Percentiles rank a stretch among this genome's conserved stretches.
These are phyloP conservation scores for Rhizopogon vesiculosus DNA, from an alignment of 768 basidiomycete genomes.

Conservation along the genomic window DNA sequence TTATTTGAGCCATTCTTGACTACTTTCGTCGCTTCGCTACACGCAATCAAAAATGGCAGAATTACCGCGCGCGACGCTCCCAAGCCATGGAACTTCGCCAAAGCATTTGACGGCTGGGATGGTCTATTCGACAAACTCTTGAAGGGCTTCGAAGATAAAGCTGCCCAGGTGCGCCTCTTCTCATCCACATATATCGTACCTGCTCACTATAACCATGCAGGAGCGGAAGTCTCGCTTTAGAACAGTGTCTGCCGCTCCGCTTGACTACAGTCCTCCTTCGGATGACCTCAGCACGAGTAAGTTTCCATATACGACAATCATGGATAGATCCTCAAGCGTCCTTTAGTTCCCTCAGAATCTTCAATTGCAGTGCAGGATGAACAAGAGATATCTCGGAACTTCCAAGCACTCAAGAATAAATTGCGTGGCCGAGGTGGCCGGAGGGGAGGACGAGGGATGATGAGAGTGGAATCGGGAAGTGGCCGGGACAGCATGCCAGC, in stretches of 20 bases:
- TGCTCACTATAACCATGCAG: constrained; percentile 29
- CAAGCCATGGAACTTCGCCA: constrained; percentile 61
- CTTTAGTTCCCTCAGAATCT: constrained; percentile 43
- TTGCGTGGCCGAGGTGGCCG: constrained; percentile 71
- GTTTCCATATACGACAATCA: constrained; percentile 10
- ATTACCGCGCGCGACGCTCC: constrained; percentile 31
- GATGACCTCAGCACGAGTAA: constrained; percentile 58
- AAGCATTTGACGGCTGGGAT: constrained; percentile 79
- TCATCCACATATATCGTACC: background rate
- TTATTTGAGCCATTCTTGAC: constrained; percentile 82
- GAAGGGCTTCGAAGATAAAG: constrained; percentile 69
- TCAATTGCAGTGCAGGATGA: constrained; percentile 62
- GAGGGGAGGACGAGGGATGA: constrained; percentile 43
- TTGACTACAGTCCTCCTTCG: constrained; percentile 42
- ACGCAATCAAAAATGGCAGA: constrained; percentile 50
- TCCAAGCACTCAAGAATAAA: constrained; percentile 83
- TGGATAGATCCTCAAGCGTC: background rate
- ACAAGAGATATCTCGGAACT: constrained; percentile 88
- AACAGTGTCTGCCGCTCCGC: constrained; percentile 28
- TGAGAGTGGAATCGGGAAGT: constrained; percentile 46
- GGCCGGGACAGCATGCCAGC: constrained; percentile 57
- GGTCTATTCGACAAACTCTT: constrained; percentile 72
- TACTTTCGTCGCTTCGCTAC: constrained; percentile 79
- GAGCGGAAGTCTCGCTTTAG: constrained; percentile 69
- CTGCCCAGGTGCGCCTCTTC: constrained; percentile 47